Conservation (phyloP, 148 eudicot species). For the Rhododendron ferrugineum region DNA sequence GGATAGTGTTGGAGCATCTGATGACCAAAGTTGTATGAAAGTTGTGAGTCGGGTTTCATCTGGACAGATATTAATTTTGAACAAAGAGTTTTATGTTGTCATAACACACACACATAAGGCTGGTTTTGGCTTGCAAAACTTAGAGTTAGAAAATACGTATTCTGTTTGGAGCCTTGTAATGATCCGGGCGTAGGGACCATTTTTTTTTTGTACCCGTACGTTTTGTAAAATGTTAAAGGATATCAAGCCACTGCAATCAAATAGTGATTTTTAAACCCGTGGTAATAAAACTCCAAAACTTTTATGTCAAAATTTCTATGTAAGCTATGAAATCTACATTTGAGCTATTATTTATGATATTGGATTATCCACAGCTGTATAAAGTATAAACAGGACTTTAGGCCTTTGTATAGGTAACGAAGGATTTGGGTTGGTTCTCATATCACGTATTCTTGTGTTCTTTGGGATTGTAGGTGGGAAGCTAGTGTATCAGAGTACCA, state of each 20-base stretch:
- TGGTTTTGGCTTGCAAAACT: too few relatives aligned
- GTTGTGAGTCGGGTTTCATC: too few relatives aligned
- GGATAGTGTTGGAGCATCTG: too few relatives aligned
- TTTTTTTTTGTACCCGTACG: too few relatives aligned
- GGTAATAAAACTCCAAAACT: not conserved
- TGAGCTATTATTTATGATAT: not conserved
- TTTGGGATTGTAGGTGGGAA: constrained; percentile 38
- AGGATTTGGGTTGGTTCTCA: not conserved
- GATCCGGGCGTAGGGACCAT: too few relatives aligned
- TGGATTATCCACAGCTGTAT: not conserved
- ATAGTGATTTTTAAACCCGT: not conserved
- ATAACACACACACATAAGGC: too few relatives aligned
- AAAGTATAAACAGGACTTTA: not conserved
- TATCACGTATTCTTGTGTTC: not conserved
- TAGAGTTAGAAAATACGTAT: too few relatives aligned
- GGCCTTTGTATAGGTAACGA: not conserved
- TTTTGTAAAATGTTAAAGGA: not conserved
- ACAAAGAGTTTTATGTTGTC: too few relatives aligned
- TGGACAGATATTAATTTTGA: too few relatives aligned
- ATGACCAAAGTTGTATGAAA: too few relatives aligned
- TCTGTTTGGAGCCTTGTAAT: too few relatives aligned
- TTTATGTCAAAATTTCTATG: not conserved
- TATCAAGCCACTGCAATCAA: not conserved
- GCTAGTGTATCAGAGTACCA: constrained; percentile 64
- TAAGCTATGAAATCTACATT: not conserved